Evolutionary conservation across 2,329 filamentous ascomycete species (phyloP).

Genomic region (Rhexocercosporidium sp.): DNA sequence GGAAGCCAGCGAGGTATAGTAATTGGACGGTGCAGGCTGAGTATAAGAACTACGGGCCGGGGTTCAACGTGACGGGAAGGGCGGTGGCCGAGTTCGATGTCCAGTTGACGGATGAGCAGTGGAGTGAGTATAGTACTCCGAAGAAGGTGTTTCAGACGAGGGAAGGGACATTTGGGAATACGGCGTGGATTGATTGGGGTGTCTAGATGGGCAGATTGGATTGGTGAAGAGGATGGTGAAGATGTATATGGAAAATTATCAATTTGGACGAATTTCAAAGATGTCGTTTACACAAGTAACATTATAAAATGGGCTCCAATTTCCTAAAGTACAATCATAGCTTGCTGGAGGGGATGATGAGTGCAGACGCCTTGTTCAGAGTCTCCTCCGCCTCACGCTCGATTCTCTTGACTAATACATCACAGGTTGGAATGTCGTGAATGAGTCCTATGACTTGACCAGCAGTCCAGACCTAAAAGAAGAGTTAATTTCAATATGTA

Average conservation of each 20-base stretch:
- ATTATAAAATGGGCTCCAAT: not conserved
- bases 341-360: conserved; percentile 64
- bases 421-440: conserved; percentile 80
- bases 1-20: conserved; percentile 44
- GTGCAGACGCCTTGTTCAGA: conserved; percentile 61
- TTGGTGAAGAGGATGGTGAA: not conserved
- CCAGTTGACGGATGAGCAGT: conserved; percentile 29
- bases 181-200: conserved; percentile 34
- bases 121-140: conserved; percentile 26
- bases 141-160: conserved; percentile 34
- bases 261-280: too few relatives aligned
- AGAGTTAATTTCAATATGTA: conserved; percentile 19
- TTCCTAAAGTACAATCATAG: conserved; percentile 34
- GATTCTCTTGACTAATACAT: conserved; percentile 71
- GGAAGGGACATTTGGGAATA: conserved; percentile 32
- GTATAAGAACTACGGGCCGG: conserved; percentile 55
- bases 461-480: conserved; percentile 84
- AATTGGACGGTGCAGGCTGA: conserved; percentile 57
- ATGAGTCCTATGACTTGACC: conserved; percentile 93
- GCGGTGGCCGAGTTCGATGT: conserved; percentile 26
- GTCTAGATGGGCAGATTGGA: conserved; percentile 14
- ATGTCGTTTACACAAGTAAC: not conserved
- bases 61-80: conserved; percentile 54
- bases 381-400: conserved; percentile 76
- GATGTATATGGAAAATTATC: not conserved